Conservation (phyloP, 805 yeast species). For the Candida anglica region DNA sequence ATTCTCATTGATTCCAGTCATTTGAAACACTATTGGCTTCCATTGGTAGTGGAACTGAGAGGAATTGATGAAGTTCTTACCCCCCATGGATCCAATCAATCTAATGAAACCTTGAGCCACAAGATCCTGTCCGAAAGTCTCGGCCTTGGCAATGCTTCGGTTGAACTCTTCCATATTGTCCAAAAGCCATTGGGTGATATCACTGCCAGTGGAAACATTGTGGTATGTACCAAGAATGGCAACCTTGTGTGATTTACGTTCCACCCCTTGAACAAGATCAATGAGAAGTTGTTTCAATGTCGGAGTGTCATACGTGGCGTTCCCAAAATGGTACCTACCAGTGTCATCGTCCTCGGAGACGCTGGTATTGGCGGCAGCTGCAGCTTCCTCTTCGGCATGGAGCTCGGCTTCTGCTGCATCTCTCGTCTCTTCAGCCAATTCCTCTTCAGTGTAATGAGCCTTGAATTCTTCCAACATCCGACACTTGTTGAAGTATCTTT, state of each 20-base stretch:
- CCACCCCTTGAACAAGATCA: constrained; percentile 38
- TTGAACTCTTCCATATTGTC: constrained; percentile 40
- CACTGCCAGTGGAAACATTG: constrained; percentile 57
- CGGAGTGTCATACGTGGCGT: constrained; percentile 20
- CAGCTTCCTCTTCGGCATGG: constrained; percentile 2
- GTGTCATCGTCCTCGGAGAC: constrained; percentile 16
- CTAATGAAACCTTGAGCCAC: constrained; percentile 57
- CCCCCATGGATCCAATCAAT: constrained; percentile 58
- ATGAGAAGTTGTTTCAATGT: constrained; percentile 30
- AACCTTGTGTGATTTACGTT: constrained; percentile 52
- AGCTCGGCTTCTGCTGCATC: constrained; percentile 14
- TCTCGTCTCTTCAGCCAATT: constrained; percentile 26
- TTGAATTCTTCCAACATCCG: constrained; percentile 66
- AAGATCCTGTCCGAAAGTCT: constrained; percentile 70
- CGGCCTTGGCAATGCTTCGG: constrained; percentile 55
- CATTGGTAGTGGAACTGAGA: constrained; percentile 76
- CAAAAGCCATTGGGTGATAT: constrained; percentile 57
- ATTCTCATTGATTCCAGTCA: constrained; percentile 22
- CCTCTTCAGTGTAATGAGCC: constrained; percentile 43
- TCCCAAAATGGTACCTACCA: constrained; percentile 28
- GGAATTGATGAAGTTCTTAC: constrained; percentile 63
- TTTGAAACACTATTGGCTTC: constrained; percentile 64
- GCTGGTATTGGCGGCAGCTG: constrained; percentile 3
- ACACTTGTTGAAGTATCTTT: constrained; percentile 73
- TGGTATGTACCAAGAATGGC: constrained; percentile 68